Evolutionary conservation across 139 green algal species (phyloP), one percentile per base, ranked within the genome.

Genomic region (Pleodorina starrii): DNA sequence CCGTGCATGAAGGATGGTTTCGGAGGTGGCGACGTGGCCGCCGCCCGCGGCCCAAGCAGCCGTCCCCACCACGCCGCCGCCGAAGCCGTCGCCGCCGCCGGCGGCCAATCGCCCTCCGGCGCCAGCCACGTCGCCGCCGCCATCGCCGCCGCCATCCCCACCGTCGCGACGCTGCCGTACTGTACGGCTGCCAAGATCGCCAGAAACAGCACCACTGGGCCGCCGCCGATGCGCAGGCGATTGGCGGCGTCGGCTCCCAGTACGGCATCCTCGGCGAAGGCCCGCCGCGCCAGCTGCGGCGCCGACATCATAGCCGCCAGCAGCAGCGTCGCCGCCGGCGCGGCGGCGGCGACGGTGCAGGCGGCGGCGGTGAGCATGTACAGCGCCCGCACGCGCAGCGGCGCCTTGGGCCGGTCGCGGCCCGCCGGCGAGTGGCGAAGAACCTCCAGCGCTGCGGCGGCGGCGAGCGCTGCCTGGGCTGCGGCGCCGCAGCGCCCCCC

Each of bases 151-250:
- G 69, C 69, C 35, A 48, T n/a, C 36, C 12, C 69, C 36, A 48
- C 36, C 69, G 69, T 48, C 12, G 36, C 36, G 9, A 36, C 36
- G 16, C 69, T 50, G 35, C 36, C 36, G 11, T 36, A 50, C 36
- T 77, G 69, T 16, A 48, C 35, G 36, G 36, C 35, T 9, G 69
- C 12, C 36, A 50, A 11, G 19, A 77, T n/a, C 11, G 69, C 69
- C 35, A 77, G 69, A 36, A 50, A 77, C 36, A 77, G 69, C 35
- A 77, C 69, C 69, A 77, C 69, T 10, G 69, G 69, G 10, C 69
- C 69, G 69, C 69, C 36, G 69, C 69, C 69, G 69, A 77, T 29
- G 69, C 69, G 69, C 36, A 77, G 69, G 11, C 36, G 36, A 29
- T 16, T 77, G 35, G 69, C 69, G 36, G 19, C 36, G 69, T 77